These are phyloP conservation scores for Hypoxylon sp. DNA, from an alignment of 2,329 filamentous ascomycete species.

Conservation along the genomic window DNA sequence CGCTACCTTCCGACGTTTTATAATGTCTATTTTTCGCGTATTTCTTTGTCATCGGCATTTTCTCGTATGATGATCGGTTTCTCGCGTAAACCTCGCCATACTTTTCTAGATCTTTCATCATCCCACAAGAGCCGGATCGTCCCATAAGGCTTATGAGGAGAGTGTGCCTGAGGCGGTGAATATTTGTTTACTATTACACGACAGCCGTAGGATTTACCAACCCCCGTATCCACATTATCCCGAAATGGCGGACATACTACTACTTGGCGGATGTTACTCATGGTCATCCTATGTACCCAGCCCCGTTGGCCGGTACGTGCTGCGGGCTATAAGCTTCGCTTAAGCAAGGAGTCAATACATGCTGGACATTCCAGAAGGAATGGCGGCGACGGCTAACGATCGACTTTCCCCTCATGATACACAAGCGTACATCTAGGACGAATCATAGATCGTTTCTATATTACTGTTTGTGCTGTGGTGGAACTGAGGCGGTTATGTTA, in stretches of 20 bases:
- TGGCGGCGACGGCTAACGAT: conserved; percentile 21
- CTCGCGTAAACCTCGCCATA: conserved; percentile 15
- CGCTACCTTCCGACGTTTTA: conserved; percentile 20
- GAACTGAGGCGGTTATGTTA: conserved; percentile 1
- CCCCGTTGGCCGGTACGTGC: conserved; percentile 4
- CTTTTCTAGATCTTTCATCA: conserved; percentile 5
- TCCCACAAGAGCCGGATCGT: conserved; percentile 16
- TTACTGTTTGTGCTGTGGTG: conserved; percentile 3
- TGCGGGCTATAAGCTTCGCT: conserved; percentile 33
- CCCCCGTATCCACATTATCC: conserved; percentile 12
- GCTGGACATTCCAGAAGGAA: conserved; percentile 25
- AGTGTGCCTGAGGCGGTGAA: conserved; percentile 38
- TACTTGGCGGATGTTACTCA: conserved; percentile 4
- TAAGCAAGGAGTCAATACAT: conserved; percentile 19
- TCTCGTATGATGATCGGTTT: conserved; percentile 31
- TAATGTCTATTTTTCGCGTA: conserved; percentile 28
- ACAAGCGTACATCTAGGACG: conserved; percentile 12
- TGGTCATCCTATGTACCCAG: conserved; percentile 14
- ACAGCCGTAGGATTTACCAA: conserved; percentile 35
- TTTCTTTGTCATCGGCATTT: conserved; percentile 28
- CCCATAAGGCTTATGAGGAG: conserved; percentile 5
- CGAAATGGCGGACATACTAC: conserved; percentile 24
- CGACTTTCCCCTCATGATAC: conserved; percentile 1
- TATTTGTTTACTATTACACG: conserved; percentile 23
- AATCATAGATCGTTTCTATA: conserved; percentile 1